These are phyloP conservation scores for Rubia yunnanensis DNA, from an alignment of 257 asterid genomes.

Conservation along the genomic window DNA sequence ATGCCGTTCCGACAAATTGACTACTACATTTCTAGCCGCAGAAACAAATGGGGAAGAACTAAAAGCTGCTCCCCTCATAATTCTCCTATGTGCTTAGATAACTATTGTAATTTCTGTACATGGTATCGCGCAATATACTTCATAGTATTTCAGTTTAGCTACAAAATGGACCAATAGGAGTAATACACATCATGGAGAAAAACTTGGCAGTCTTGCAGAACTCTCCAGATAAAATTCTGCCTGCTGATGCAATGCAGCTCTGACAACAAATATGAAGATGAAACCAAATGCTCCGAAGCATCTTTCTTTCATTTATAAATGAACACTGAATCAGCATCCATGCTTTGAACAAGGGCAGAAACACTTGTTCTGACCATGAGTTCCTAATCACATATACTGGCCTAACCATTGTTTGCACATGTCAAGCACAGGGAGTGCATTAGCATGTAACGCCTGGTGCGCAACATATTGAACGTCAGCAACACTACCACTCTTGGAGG, in stretches of 20 bases:
- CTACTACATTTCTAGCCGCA: not conserved
- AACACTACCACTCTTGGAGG: constrained; percentile 95
- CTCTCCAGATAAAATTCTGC: not conserved
- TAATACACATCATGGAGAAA: not conserved
- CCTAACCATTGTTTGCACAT: constrained; percentile 99
- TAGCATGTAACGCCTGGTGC: constrained; percentile 98
- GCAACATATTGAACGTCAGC: constrained; percentile 99
- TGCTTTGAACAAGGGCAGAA: not conserved
- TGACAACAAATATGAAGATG: not conserved
- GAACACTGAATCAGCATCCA: not conserved
- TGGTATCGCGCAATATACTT: not conserved
- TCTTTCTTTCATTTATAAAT: not conserved
- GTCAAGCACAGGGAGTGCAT: constrained; percentile 95
- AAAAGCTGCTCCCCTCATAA: constrained; percentile 1
- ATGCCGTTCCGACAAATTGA: too few species aligned
- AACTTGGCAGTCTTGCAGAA: not conserved
- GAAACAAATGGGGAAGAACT: not conserved
- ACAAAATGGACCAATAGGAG: not conserved
- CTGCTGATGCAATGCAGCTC: not conserved
- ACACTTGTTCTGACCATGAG: not conserved
- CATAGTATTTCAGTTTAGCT: not conserved
- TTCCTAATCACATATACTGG: constrained; percentile 60
- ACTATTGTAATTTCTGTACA: constrained; percentile 7
- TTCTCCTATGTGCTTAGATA: not conserved
- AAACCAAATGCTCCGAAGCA: not conserved